A percentile compares a stretch with the other conserved stretches of the same genome.
Conservation (phyloP, 1,284 basidiomycete genomes). For the Hemileia vastatrix region DNA sequence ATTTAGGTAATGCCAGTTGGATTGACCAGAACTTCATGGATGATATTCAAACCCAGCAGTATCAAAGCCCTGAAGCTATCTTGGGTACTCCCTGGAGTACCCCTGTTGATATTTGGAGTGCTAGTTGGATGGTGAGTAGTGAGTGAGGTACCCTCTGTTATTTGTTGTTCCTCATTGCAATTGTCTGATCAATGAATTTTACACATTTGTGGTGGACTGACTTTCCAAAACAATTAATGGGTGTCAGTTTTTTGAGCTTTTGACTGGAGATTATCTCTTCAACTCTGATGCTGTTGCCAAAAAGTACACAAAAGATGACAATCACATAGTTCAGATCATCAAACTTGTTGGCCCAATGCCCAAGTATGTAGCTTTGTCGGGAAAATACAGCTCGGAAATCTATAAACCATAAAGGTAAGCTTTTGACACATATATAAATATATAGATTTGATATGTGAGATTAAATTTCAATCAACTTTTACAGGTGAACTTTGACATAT, state of each 20-base stretch:
- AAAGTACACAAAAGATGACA: slow-evolving; percentile 94
- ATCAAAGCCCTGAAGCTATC: slow-evolving; percentile 94
- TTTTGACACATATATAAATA: no score
- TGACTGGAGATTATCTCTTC: slow-evolving; percentile 78
- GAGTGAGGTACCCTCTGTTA: neutral
- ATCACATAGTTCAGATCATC: slow-evolving; percentile 97
- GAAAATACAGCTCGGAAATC: slow-evolving; percentile 89
- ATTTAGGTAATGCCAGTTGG: slow-evolving; percentile 83
- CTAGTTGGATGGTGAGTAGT: slow-evolving; percentile 74
- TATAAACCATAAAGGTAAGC: no score
- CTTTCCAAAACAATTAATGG: slow-evolving; percentile 80
- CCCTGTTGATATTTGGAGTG: slow-evolving; percentile 91
- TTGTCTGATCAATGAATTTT: no score
- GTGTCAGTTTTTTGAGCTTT: slow-evolving; percentile 62
- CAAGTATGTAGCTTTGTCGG: slow-evolving; percentile 69
- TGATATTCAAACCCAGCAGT: slow-evolving; percentile 93
- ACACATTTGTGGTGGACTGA: no score
- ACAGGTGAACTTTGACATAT: slow-evolving; percentile 90
- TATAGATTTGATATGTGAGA: no score
- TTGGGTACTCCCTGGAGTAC: slow-evolving; percentile 91
- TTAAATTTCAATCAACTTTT: no score
- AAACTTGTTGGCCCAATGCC: slow-evolving; percentile 87
- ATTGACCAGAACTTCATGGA: slow-evolving; percentile 84
- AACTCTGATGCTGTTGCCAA: slow-evolving; percentile 69
- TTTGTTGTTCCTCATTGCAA: no score